Percentiles rank a stretch among this genome's conserved stretches.
Conservation (phyloP, 129 eudicot genomes). For the Flaveria ramosissima region DNA sequence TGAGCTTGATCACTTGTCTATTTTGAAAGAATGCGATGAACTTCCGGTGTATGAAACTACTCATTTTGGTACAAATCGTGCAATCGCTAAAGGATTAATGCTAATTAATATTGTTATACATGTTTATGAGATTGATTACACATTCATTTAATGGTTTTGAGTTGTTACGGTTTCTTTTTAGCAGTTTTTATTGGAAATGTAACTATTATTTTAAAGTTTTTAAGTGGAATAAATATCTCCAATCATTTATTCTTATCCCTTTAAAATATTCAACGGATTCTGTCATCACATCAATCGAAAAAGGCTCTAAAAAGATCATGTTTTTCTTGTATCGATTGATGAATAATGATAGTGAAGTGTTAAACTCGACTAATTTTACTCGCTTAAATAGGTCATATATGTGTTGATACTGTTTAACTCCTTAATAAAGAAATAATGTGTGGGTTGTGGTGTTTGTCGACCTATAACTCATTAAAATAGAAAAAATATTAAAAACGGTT, state of each 20-base stretch:
- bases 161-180: constrained; percentile 16
- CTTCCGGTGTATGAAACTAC: constrained; percentile 84
- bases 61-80: constrained; percentile 52
- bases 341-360: not conserved
- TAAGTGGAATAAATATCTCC: no score
- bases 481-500: no score
- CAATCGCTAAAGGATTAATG: constrained; percentile 56
- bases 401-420: no score
- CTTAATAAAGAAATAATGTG: no score
- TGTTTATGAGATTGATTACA: constrained; percentile 13
- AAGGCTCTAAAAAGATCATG: not conserved
- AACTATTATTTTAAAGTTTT: constrained; percentile 4
- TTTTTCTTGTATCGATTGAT: not conserved
- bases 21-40: constrained; percentile 53
- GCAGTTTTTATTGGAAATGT: constrained; percentile 4
- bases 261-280: not conserved
- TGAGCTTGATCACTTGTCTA: constrained; percentile 69
- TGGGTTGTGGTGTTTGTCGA: no score
- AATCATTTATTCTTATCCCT: not conserved
- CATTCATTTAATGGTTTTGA: constrained; percentile 17
- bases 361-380: no score
- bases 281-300: not conserved
- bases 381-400: no score
- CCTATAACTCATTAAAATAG: no score
- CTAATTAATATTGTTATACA: constrained; percentile 15